Evolutionary conservation across 768 basidiomycete species (phyloP).

Genomic region (Cystobasidium tubakii): DNA sequence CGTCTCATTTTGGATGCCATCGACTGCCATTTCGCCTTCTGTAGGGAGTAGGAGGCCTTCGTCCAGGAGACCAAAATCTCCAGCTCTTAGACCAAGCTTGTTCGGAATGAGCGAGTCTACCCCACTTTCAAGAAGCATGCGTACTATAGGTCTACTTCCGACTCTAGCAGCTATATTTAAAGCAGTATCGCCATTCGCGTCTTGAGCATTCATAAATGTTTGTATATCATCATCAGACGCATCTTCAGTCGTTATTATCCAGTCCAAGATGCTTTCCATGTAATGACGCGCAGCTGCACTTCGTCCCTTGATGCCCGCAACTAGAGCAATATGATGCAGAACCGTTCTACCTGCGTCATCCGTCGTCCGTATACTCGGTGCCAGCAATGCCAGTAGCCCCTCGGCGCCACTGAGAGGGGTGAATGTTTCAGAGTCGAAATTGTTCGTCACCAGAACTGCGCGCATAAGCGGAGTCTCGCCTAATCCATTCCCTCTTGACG

Average conservation of each 20-base stretch:
- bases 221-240: constrained; percentile 16
- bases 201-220: constrained; percentile 74
- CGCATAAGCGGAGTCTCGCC: constrained; percentile 94
- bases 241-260: constrained; percentile 48
- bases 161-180: constrained; percentile 91
- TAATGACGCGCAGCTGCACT: constrained; percentile 80
- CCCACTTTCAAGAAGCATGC: constrained; percentile 80
- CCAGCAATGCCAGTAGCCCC: constrained; percentile 57
- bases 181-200: constrained; percentile 91
- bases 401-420: constrained; percentile 52
- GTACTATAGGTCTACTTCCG: constrained; percentile 78
- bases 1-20: neutral
- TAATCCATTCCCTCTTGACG: constrained; percentile 81
- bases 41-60: constrained; percentile 56
- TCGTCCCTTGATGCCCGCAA: constrained; percentile 86
- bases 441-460: constrained; percentile 80
- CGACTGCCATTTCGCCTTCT: constrained; percentile 23
- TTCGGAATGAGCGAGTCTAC: constrained; percentile 84
- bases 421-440: constrained; percentile 72
- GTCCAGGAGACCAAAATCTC: constrained; percentile 88
- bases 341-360: constrained; percentile 80
- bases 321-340: constrained; percentile 80
- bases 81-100: constrained; percentile 85
- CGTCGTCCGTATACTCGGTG: constrained; percentile 73
- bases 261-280: constrained; percentile 78